Evolutionary conservation across 805 yeast genomes (phyloP).

Genomic region (Candida tallmaniae): DNA sequence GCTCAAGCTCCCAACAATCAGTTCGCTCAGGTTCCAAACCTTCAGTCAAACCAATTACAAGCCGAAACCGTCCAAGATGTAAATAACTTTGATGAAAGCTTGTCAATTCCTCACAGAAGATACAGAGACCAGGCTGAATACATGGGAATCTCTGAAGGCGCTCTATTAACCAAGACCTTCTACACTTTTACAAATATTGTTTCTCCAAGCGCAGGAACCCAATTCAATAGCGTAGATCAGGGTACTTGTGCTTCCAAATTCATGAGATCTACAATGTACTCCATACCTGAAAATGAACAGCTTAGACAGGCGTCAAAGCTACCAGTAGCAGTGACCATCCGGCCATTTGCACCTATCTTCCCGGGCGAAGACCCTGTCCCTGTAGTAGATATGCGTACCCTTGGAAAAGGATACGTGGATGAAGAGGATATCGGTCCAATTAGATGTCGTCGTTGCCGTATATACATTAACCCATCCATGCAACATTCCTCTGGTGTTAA

Average conservation of each 20-base stretch:
- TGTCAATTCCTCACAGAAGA: constrained; percentile 16
- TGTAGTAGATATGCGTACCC: constrained; percentile 52
- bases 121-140: constrained; percentile 20
- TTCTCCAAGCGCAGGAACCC: constrained; percentile 81
- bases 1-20: neutral
- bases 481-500: constrained; percentile 55
- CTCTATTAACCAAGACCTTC: constrained; percentile 43
- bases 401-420: constrained; percentile 22
- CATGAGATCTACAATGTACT: constrained; percentile 74
- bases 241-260: constrained; percentile 80
- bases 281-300: constrained; percentile 70
- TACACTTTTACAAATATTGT: constrained; percentile 70
- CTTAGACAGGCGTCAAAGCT: constrained; percentile 64
- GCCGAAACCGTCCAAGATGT: too few relatives aligned
- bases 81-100: constrained; percentile 5
- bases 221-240: constrained; percentile 68
- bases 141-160: constrained; percentile 18
- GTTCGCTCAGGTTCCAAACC: neutral
- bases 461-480: constrained; percentile 84
- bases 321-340: constrained; percentile 75
- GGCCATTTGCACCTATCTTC: constrained; percentile 74
- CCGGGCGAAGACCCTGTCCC: constrained; percentile 58
- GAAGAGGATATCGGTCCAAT: constrained; percentile 58
- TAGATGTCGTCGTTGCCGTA: constrained; percentile 87
- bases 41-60: too few relatives aligned